Evolutionary conservation across 768 basidiomycete species (phyloP).

Genomic region (Trametes punicea): DNA sequence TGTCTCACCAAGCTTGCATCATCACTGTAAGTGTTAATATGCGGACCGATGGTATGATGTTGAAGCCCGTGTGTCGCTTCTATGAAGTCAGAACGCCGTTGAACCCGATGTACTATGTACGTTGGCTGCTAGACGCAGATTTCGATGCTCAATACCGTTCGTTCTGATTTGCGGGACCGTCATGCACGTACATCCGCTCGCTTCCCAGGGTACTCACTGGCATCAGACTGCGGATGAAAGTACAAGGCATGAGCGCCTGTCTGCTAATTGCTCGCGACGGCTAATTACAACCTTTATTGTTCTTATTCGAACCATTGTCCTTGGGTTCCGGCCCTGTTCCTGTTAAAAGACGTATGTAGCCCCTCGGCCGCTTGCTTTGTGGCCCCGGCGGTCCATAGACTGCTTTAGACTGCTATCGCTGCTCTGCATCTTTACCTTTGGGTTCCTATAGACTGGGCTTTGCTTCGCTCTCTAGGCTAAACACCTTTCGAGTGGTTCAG

Average conservation of each 20-base stretch:
- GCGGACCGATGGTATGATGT: no score
- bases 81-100: no score
- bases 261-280: constrained; percentile 7
- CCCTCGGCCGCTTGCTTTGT: constrained; percentile 4
- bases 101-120: no score
- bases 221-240: neutral
- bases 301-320: constrained; percentile 17
- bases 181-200: no score
- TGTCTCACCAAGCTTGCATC: no score
- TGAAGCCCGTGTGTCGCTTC: no score
- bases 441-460: constrained; percentile 9
- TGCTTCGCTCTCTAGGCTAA: neutral
- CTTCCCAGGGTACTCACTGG: no score
- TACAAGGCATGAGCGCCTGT: constrained; percentile 11
- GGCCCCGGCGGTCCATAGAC: constrained; percentile 24
- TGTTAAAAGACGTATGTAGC: constrained; percentile 10
- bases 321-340: constrained; percentile 1
- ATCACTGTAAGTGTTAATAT: no score
- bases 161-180: no score
- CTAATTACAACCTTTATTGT: constrained; percentile 14
- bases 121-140: no score
- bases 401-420: constrained; percentile 17
- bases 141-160: no score
- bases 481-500: neutral
- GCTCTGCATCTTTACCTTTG: neutral